A percentile compares a stretch with the other conserved stretches of the same genome.
Evolutionary conservation across 208 protist species (phyloP).

Genomic region (Wallacemonas rigidus): DNA sequence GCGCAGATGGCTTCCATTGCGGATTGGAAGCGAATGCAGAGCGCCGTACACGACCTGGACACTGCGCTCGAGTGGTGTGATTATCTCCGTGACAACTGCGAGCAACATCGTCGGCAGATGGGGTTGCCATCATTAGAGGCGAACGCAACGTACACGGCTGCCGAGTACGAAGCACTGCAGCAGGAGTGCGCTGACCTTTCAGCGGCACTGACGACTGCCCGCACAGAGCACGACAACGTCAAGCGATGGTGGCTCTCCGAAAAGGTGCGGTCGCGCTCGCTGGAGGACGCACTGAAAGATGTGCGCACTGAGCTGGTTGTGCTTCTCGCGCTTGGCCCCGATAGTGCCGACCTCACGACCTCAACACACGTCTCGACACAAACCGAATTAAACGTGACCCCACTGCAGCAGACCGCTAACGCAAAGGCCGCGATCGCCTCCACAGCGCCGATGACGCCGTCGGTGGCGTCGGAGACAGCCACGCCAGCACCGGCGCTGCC

Average conservation of each 20-base stretch:
- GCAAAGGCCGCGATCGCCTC: too few species aligned
- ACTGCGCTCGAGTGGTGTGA: not conserved
- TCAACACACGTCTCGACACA: too few species aligned
- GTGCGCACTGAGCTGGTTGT: not conserved
- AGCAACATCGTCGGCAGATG: not conserved
- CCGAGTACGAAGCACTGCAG: not conserved
- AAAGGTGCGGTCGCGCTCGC: not conserved
- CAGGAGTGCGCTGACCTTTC: not conserved
- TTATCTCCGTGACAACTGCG: not conserved
- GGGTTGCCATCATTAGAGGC: not conserved
- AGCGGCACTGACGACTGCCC: not conserved
- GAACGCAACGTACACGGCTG: not conserved
- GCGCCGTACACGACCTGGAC: not conserved
- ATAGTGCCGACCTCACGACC: too few species aligned
- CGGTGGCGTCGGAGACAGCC: not conserved
- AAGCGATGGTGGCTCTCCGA: conserved; percentile 1
- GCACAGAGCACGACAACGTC: not conserved
- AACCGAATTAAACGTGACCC: too few species aligned
- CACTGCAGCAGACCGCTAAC: too few species aligned
- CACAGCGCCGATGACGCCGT: not conserved
- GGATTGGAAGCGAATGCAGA: not conserved
- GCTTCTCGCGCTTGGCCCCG: too few species aligned
- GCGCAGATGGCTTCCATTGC: not conserved
- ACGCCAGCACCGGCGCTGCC: not conserved
- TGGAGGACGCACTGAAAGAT: not conserved